phyloP scores from a whole-genome alignment of 1,284 basidiomycete genomes.

The Ganoderma sp. region DNA sequence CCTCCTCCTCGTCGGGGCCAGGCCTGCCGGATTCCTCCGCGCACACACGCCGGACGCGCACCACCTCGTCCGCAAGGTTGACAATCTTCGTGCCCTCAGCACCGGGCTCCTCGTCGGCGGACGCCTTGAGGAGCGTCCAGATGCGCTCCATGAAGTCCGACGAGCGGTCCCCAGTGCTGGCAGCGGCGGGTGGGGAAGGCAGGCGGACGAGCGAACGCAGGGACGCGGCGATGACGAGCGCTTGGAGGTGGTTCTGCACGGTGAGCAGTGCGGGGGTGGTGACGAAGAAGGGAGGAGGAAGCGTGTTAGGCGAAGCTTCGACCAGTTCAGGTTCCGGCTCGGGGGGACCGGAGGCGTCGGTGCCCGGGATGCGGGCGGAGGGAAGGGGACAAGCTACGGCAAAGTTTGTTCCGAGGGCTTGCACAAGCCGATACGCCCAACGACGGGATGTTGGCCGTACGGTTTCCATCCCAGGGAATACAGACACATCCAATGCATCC shows the following conservation, averaged over 20 bases:
- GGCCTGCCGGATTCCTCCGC: slow-evolving; percentile 18
- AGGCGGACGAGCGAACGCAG: slow-evolving; percentile 60
- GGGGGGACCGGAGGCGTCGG: slow-evolving; percentile 22
- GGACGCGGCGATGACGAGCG: slow-evolving; percentile 67
- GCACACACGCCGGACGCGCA: slow-evolving; percentile 47
- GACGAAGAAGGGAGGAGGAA: slow-evolving; percentile 71
- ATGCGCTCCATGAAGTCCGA: slow-evolving; percentile 57
- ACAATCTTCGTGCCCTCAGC: slow-evolving; percentile 57
- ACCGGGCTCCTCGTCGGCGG: slow-evolving; percentile 54
- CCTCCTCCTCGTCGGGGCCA: slow-evolving; percentile 41
- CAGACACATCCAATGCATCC: slow-evolving; percentile 29
- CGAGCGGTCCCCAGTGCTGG: not conserved
- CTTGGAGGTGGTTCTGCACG: slow-evolving; percentile 74
- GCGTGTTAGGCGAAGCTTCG: slow-evolving; percentile 41
- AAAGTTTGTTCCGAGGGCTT: slow-evolving; percentile 50
- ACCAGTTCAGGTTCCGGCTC: slow-evolving; percentile 24
- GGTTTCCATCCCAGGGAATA: slow-evolving; percentile 15
- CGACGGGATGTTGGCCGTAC: slow-evolving; percentile 13
- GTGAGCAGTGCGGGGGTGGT: slow-evolving; percentile 56
- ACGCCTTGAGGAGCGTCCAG: slow-evolving; percentile 66
- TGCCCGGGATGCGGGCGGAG: slow-evolving; percentile 29
- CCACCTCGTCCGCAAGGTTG: slow-evolving; percentile 73
- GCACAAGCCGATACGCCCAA: slow-evolving; percentile 57
- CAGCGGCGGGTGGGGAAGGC: slow-evolving; percentile 31
- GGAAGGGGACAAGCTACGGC: slow-evolving; percentile 55